These are phyloP conservation scores for Amoebophrya sp. DNA, from an alignment of 169 alveolate species.

Conservation along the genomic window DNA sequence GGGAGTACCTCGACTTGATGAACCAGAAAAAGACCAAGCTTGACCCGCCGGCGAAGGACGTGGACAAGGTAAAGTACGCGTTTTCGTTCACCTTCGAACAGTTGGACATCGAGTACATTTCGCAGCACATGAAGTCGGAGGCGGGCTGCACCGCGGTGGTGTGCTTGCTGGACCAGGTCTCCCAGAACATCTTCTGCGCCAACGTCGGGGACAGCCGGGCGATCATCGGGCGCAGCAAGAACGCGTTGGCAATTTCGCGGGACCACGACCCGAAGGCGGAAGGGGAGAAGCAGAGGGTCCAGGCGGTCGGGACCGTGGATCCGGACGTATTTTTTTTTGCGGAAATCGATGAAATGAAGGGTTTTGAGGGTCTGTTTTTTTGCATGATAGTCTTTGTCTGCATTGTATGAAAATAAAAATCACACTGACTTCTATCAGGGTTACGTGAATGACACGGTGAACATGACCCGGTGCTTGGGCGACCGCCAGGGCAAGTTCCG, in stretches of 20 bases:
- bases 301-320: not conserved
- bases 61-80: not conserved
- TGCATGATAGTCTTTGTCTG: too few relatives aligned
- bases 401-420: too few relatives aligned
- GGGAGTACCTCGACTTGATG: not conserved
- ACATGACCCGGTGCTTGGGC: not conserved
- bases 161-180: not conserved
- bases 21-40: not conserved
- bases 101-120: not conserved
- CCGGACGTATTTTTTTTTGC: too few relatives aligned
- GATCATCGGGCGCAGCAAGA: not conserved
- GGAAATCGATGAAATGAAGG: too few relatives aligned
- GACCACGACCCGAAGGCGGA: not conserved
- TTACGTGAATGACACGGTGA: not conserved
- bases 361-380: too few relatives aligned
- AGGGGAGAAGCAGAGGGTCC: not conserved
- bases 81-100: not conserved
- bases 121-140: not conserved
- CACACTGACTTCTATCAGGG: too few relatives aligned
- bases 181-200: not conserved
- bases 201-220: not conserved
- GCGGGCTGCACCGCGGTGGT: not conserved
- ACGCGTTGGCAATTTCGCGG: not conserved
- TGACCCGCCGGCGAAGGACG: not conserved
- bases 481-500: not conserved